A percentile compares a stretch with the other conserved stretches of the same genome.
phyloP scores from a whole-genome alignment of 225 moss, liverwort and hornwort species.

The Pseudisothecium myosuroides region DNA sequence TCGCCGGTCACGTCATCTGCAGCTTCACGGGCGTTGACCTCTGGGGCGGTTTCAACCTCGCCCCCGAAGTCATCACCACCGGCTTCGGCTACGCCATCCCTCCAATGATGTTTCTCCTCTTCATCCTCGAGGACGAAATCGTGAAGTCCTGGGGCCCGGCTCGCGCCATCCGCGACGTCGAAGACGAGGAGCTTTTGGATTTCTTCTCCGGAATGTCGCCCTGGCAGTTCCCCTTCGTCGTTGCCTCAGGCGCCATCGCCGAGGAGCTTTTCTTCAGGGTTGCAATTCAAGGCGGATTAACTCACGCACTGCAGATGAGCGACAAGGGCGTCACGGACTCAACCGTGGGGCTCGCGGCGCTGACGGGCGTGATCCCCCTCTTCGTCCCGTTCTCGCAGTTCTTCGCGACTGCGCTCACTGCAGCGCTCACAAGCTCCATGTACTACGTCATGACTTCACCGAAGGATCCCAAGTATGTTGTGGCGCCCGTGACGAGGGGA shows the following conservation, averaged over 20 bases:
- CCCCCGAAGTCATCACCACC: conserved; percentile 58
- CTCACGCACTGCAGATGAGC: conserved; percentile 36
- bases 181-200: conserved; percentile 86
- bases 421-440: conserved; percentile 89
- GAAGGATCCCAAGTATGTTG: conserved; percentile 80
- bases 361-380: conserved; percentile 70
- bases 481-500: conserved; percentile 56
- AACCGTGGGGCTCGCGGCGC: conserved; percentile 34
- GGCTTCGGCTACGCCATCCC: conserved; percentile 85
- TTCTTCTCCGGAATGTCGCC: conserved; percentile 90
- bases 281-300: conserved; percentile 51
- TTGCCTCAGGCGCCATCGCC: conserved; percentile 67
- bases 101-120: conserved; percentile 78
- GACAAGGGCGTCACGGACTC: conserved; percentile 49
- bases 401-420: conserved; percentile 83
- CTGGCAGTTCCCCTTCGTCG: conserved; percentile 88
- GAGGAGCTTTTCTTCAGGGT: conserved; percentile 96
- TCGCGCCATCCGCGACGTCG: conserved; percentile 93
- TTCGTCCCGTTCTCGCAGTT: conserved; percentile 86
- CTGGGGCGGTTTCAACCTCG: conserved; percentile 66
- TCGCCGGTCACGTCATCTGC: conserved; percentile 79
- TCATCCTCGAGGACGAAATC: conserved; percentile 93
- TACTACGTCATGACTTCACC: conserved; percentile 88
- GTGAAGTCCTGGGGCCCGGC: conserved; percentile 87
- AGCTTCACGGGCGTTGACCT: conserved; percentile 74